These are phyloP conservation scores for Salvia hispanica DNA, from an alignment of 257 asterid species.

Conservation along the genomic window DNA sequence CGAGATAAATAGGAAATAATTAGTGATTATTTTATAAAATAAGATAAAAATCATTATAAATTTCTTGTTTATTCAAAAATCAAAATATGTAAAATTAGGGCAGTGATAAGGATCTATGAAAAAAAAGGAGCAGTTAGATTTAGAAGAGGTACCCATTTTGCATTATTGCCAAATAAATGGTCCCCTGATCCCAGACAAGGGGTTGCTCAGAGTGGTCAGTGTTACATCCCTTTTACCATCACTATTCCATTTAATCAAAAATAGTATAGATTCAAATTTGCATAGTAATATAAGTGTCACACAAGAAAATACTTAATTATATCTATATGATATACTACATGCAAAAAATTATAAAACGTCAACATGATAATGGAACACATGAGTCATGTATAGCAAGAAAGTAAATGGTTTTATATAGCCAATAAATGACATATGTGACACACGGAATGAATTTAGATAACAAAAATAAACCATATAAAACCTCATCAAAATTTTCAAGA, in stretches of 20 bases:
- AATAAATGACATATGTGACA: no score
- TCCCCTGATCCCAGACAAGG: slow-evolving; percentile 56
- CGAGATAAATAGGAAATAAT: no score
- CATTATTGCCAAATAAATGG: slow-evolving; percentile 52
- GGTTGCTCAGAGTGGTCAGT: slow-evolving; percentile 40
- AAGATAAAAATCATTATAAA: neutral
- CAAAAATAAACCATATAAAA: no score
- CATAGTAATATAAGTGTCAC: neutral
- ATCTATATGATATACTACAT: no score
- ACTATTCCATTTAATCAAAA: neutral
- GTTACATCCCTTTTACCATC: slow-evolving; percentile 30
- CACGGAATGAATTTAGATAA: no score
- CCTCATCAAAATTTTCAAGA: no score
- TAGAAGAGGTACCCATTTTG: slow-evolving; percentile 21
- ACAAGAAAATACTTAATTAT: no score
- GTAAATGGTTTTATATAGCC: no score
- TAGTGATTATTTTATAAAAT: no score
- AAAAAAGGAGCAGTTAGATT: slow-evolving; percentile 38
- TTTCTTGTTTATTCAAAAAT: neutral
- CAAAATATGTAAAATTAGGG: slow-evolving; percentile 22
- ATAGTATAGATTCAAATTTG: neutral
- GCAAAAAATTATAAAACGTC: no score
- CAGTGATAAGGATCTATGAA: slow-evolving; percentile 45
- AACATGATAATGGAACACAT: no score
- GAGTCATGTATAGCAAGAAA: no score